These are phyloP conservation scores for Dendrothele bispora DNA, from an alignment of 768 basidiomycete genomes.

Conservation along the genomic window DNA sequence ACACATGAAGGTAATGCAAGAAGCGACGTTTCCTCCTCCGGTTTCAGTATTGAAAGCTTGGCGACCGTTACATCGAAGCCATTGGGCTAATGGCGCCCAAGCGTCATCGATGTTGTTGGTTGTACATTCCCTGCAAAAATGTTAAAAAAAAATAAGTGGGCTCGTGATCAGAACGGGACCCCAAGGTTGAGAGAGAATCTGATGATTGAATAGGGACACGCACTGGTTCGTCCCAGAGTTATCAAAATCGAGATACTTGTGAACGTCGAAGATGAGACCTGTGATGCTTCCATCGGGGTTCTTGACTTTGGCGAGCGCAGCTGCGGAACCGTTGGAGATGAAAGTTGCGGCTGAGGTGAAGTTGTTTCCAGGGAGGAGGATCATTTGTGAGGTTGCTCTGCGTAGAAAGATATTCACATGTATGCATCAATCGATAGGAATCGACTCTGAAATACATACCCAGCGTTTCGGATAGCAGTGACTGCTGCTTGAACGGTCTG, in stretches of 20 bases:
- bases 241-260: slow-evolving; percentile 61
- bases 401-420: background rate
- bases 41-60: slow-evolving; percentile 63
- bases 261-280: slow-evolving; percentile 59
- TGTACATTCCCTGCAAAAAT: slow-evolving; percentile 38
- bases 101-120: slow-evolving; percentile 52
- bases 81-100: slow-evolving; percentile 46
- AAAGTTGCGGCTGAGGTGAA: slow-evolving; percentile 56
- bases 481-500: slow-evolving; percentile 57
- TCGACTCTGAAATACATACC: slow-evolving; percentile 30
- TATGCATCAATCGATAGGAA: background rate
- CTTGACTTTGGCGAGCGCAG: slow-evolving; percentile 41
- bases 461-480: slow-evolving; percentile 58
- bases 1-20: slow-evolving; percentile 44
- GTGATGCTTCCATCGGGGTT: slow-evolving; percentile 46
- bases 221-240: slow-evolving; percentile 36
- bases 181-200: background rate
- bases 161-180: background rate
- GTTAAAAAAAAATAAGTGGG: slow-evolving; percentile 19
- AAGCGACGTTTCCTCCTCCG: slow-evolving; percentile 53
- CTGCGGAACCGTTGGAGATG: slow-evolving; percentile 49
- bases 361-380: slow-evolving; percentile 60
- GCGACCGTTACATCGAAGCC: slow-evolving; percentile 48
- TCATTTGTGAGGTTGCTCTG: slow-evolving; percentile 53
- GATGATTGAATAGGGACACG: background rate